phyloP scores from a whole-genome alignment of 306 rosid genomes.

The Prunus campanulata region DNA sequence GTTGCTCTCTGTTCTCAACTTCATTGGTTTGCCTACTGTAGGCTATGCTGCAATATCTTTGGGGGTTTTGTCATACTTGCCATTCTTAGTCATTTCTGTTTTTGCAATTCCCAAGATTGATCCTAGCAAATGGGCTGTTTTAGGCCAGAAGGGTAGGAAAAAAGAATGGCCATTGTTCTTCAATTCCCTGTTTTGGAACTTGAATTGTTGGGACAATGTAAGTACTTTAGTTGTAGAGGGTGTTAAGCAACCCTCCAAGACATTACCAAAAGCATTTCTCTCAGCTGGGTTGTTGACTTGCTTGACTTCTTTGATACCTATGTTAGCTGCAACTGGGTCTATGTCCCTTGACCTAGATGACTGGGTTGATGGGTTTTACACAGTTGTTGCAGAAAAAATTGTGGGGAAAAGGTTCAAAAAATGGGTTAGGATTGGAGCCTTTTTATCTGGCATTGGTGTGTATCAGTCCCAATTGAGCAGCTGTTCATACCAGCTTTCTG shows the following conservation, averaged over 20 bases:
- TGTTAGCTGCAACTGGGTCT: slow-evolving; percentile 49
- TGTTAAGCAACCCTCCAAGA: slow-evolving; percentile 44
- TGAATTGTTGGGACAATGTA: slow-evolving; percentile 71
- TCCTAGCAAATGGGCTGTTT: slow-evolving; percentile 46
- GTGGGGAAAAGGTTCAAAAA: slow-evolving; percentile 55
- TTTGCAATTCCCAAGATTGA: slow-evolving; percentile 57
- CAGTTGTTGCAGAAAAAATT: slow-evolving; percentile 47
- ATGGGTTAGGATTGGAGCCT: slow-evolving; percentile 55
- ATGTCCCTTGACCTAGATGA: slow-evolving; percentile 32
- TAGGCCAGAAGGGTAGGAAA: slow-evolving; percentile 36
- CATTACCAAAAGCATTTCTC: slow-evolving; percentile 56
- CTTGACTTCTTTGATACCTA: slow-evolving; percentile 43
- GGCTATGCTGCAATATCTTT: slow-evolving; percentile 51
- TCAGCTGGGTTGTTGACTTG: slow-evolving; percentile 51
- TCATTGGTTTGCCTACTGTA: slow-evolving; percentile 54
- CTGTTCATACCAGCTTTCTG: slow-evolving; percentile 56
- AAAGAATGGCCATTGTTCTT: slow-evolving; percentile 54
- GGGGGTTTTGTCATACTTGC: slow-evolving; percentile 51
- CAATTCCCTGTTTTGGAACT: slow-evolving; percentile 64
- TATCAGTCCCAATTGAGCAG: slow-evolving; percentile 67
- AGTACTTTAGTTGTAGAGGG: slow-evolving; percentile 64
- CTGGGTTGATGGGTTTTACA: slow-evolving; percentile 47
- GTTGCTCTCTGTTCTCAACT: slow-evolving; percentile 45
- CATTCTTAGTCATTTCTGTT: slow-evolving; percentile 41
- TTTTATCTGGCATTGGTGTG: slow-evolving; percentile 51